These are phyloP conservation scores for Lactuca saligna DNA, from an alignment of 129 eudicot genomes.

Conservation along the genomic window DNA sequence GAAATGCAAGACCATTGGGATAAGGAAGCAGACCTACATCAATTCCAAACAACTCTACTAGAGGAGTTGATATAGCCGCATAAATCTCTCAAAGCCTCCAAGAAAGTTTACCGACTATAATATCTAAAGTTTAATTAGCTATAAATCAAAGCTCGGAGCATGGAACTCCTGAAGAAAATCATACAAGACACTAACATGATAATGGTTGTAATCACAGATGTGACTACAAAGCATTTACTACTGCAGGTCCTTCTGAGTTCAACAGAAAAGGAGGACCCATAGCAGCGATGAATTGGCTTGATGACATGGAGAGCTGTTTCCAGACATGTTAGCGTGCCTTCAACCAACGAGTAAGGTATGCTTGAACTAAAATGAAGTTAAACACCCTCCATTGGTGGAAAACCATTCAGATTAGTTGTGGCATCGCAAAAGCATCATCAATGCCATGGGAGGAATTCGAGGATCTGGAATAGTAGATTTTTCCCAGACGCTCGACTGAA, in stretches of 20 bases:
- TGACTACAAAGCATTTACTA: background rate
- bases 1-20: background rate
- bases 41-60: background rate
- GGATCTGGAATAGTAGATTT: background rate
- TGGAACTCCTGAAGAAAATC: background rate
- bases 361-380: background rate
- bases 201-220: background rate
- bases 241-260: background rate
- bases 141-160: background rate
- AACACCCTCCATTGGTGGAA: background rate
- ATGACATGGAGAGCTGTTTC: background rate
- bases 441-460: background rate
- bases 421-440: background rate
- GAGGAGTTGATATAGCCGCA: background rate
- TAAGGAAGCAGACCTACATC: background rate
- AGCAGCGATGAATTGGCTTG: background rate
- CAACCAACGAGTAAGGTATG: background rate
- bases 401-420: background rate
- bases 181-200: background rate
- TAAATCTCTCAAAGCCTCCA: background rate
- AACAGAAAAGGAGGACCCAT: background rate
- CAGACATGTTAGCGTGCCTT: background rate
- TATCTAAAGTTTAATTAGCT: background rate
- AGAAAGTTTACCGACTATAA: background rate
- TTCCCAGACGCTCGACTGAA: background rate